Base-by-base conservation (phyloP, 495 filamentous ascomycete species). In the Neurospora cerealis region DNA sequence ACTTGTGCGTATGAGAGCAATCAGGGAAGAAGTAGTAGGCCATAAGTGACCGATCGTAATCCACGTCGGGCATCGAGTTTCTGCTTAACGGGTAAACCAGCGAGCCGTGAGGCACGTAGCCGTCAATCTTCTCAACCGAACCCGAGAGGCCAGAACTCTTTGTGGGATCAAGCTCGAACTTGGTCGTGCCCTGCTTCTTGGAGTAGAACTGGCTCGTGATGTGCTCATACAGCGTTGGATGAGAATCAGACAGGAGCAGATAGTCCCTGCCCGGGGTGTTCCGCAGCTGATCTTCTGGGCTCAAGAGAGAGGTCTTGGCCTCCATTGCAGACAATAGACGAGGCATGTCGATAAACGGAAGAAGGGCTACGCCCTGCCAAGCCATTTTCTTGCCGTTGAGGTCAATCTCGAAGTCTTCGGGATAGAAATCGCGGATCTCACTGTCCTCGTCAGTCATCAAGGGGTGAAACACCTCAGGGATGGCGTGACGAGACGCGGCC, bases 341-440 rank as follows among this genome's bases (percentile, higher is more conserved):
- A 71, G 91, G 91, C 83, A 96, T 96, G 80, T 99, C 94, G 76
- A 99, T 98, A 82, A 97, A 99, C 0, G 96, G 96, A 24, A 99
- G 88, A 38, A 98, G 84, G 32, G 93, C 93, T 54, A 98, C 93
- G 75, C 96, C 96, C 78, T 99, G 95, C 96, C 96, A 99, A 3
- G 93, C 93, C 82, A 97, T 96, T 79, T 98, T 99, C 85, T 98
- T 98, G 73, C 96, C 96, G 73, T 99, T 98, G 71, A 98, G 82
- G 79, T 99, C 96, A 72, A 97, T 87, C 4, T 91, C 88, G 79
- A 99, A 99, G 48, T 97, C 93, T 77, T 93, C 92, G 0, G 96
- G 96, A 77, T 99, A 99, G 83, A 98, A 99, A 76, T 99, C 95
- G 71, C 96, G 91, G 73, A 99, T 99, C 72, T 94, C 91, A 79